A percentile compares a stretch with the other conserved stretches of the same genome.
phyloP scores from a whole-genome alignment of 306 rosid species.

The Mucuna pruriens region DNA sequence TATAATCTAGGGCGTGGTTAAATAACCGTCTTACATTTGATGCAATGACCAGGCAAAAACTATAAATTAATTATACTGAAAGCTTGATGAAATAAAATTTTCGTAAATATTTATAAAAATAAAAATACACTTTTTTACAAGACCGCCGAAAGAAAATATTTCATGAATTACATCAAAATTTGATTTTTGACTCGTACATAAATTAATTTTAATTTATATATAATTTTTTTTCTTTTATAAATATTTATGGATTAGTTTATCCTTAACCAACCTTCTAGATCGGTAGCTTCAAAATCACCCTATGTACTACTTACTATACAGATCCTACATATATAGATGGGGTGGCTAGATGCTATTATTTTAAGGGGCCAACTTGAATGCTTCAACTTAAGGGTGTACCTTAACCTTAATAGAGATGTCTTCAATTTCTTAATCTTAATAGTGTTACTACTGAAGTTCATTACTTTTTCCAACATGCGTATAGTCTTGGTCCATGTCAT shows the following conservation, averaged over 20 bases:
- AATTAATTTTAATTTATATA: too few species aligned
- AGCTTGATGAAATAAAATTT: too few species aligned
- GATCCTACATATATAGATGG: background rate
- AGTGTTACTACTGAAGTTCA: background rate
- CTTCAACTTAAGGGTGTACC: constrained; percentile 15
- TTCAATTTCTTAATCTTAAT: background rate
- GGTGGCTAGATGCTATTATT: background rate
- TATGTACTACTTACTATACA: background rate
- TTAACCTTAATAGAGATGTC: background rate
- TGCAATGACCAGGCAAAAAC: background rate
- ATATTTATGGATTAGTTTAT: too few species aligned
- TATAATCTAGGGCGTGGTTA: background rate
- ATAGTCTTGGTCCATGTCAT: background rate
- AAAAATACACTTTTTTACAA: too few species aligned
- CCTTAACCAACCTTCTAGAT: too few species aligned
- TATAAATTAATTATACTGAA: background rate
- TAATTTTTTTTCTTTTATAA: too few species aligned
- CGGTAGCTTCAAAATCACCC: background rate
- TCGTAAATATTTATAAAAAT: too few species aligned
- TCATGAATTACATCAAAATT: too few species aligned
- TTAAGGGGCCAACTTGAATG: background rate
- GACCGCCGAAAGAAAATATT: too few species aligned
- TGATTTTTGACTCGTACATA: too few species aligned
- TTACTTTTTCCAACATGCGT: background rate
- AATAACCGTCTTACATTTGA: background rate